These are phyloP conservation scores for Alnus rubra DNA, from an alignment of 306 rosid genomes.

Conservation along the genomic window DNA sequence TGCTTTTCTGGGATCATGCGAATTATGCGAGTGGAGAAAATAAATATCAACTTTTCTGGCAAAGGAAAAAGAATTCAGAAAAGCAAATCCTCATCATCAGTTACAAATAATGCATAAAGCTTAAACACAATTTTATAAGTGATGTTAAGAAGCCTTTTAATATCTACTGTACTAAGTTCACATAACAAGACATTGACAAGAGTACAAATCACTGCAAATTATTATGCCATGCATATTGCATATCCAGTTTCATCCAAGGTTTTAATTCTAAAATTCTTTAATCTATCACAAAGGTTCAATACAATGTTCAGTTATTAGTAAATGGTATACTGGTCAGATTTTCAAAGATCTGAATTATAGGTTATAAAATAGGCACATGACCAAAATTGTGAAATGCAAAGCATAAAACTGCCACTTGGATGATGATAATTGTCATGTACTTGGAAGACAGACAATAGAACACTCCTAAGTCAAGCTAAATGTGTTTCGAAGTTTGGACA, in stretches of 20 bases:
- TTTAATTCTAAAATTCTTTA: too few relatives aligned
- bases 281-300: too few relatives aligned
- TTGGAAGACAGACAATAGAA: neutral
- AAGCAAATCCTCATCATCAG: neutral
- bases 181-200: neutral
- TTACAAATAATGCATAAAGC: neutral
- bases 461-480: neutral
- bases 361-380: neutral
- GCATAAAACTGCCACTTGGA: neutral
- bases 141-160: neutral
- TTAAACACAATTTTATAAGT: neutral
- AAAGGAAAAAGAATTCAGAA: neutral
- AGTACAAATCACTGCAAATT: neutral
- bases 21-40: neutral
- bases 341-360: neutral
- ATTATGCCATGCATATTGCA: neutral
- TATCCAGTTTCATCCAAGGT: neutral
- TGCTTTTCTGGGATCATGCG: neutral
- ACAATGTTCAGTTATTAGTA: neutral
- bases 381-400: neutral
- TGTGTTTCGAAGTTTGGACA: neutral
- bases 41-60: neutral
- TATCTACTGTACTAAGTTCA: neutral
- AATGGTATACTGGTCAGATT: neutral
- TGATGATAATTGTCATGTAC: neutral